Base-by-base conservation (phyloP, 2,329 filamentous ascomycete species). In the Bipolaris zeicola region DNA sequence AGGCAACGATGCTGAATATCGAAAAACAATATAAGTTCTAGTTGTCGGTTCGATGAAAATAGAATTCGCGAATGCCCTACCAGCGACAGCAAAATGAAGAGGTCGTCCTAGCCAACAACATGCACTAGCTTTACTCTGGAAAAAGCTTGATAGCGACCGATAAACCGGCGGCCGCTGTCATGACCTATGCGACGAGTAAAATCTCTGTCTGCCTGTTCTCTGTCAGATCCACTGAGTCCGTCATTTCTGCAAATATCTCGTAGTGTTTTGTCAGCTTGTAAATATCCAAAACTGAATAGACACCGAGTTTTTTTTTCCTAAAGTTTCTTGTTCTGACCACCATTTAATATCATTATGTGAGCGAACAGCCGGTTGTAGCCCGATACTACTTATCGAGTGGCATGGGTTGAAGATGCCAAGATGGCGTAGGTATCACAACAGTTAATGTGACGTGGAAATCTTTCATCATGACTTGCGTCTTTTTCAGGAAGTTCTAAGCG, bases 31-130 rank as follows among this genome's bases (percentile, higher is more conserved):
- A 6, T 57, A 1, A 53, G 33, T 7, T 16, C 33, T 11, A 7
- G 20, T 13, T 10, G 11, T 42, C 13, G 5, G 6, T 16, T 13
- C n/a, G n/a, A 7, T 7, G n/a, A 5, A 5, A n/a, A 31, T 18
- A 8, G n/a, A 8, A 5, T 31, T 11, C 8, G n/a, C 20, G 7
- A 10, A 33, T 4, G 14, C 7, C 28, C 16, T 37, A 58, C 58
- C 36, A 56, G 18, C 1, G 55, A 61, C 6, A 61, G 50, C 13
- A 61, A 26, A 5, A 61, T 49, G 20, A 61, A 58, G 26, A 56
- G 44, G 39, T 58, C 55, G 20, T 61, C 55, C 58, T 52, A 61
- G 13, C 58, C 58, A n/a, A 58, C 6, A 3, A 55, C 37, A 20
- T 26, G 33, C 3, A 58, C 41, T 5, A 58, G 24, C 5, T 44